Evolutionary conservation across 176 grass and related monocot species (phyloP), one percentile per base, ranked within the genome.

Genomic region (Calamus simplicifolius): DNA sequence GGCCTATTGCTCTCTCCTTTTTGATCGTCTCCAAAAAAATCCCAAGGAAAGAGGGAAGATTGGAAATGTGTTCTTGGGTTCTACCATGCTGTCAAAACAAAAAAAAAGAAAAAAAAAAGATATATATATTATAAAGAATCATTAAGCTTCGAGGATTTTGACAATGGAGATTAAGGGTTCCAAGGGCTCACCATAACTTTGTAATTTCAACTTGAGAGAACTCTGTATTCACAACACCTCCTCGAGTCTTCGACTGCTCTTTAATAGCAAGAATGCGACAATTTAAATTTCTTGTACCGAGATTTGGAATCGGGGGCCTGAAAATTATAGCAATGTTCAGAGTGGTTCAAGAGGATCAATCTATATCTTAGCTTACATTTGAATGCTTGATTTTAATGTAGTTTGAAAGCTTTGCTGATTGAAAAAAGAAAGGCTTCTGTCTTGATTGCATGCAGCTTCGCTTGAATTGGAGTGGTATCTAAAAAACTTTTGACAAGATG

Each of bases 221-320:
- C 64, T 98, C 87, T 5, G 80, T 52, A 64, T 98, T 88, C 19
- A 92, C n/a, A 71, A 77, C 74, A 1, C 74, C 87, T 29, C 31
- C 50, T 3, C 77, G 69, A 30, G 72, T 69, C 25, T 66, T 70
- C 25, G 73, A 63, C 19, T 71, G 75, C 69, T 85, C 81, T 63
- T 83, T 79, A 63, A 98, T 61, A 13, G 84, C 87, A 5, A 98
- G 84, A 5, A 98, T 79, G 70, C 87, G 75, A 83, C 93, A 98
- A 21, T 79, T 85, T 0, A 92, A 58, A 58, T 66, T 81, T 70
- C 76, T 64, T 66, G 60, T 62, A 8, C 76, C 26, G 0, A 8
- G 73, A 31, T 50, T 64, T 63, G 63, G 75, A 75, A 70, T 71
- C 49, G 73, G 58, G 30, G 58, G 63, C 56, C 93, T 98, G 78